phyloP scores from a whole-genome alignment of 495 filamentous ascomycete species.

The Penicillium steckii region DNA sequence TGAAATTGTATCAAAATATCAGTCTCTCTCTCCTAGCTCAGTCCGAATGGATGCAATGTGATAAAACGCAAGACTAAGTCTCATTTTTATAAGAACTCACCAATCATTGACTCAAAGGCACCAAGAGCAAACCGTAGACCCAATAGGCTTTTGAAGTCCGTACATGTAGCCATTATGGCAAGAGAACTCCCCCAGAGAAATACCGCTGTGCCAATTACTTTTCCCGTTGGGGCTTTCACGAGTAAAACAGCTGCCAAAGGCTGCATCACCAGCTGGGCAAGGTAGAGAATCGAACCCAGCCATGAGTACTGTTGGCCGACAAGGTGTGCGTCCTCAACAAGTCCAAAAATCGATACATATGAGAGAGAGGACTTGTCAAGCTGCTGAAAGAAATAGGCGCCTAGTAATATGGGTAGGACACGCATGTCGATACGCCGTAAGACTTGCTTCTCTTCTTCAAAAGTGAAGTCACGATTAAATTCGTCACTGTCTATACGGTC shows the following conservation, averaged over 20 bases:
- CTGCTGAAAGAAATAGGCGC: constrained; percentile 43
- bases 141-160: background rate
- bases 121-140: constrained; percentile 53
- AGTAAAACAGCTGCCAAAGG: constrained; percentile 23
- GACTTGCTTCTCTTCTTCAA: constrained; percentile 43
- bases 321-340: constrained; percentile 36
- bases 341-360: constrained; percentile 49
- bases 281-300: constrained; percentile 45
- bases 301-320: constrained; percentile 48
- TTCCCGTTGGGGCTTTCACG: constrained; percentile 27
- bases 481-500: background rate
- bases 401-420: constrained; percentile 39
- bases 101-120: constrained; percentile 49
- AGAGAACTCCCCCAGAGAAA: constrained; percentile 3
- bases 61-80: too few relatives aligned
- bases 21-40: background rate
- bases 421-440: constrained; percentile 49
- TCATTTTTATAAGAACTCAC: background rate
- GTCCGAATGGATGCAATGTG: too few relatives aligned
- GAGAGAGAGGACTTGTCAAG: constrained; percentile 54
- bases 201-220: constrained; percentile 49
- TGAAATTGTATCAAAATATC: background rate
- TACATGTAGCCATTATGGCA: background rate
- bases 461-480: constrained; percentile 33
- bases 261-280: constrained; percentile 41